A percentile compares a stretch with the other conserved stretches of the same genome.
These are phyloP conservation scores for Danielia oregonensis DNA, from an alignment of 805 yeast genomes.

Conservation along the genomic window DNA sequence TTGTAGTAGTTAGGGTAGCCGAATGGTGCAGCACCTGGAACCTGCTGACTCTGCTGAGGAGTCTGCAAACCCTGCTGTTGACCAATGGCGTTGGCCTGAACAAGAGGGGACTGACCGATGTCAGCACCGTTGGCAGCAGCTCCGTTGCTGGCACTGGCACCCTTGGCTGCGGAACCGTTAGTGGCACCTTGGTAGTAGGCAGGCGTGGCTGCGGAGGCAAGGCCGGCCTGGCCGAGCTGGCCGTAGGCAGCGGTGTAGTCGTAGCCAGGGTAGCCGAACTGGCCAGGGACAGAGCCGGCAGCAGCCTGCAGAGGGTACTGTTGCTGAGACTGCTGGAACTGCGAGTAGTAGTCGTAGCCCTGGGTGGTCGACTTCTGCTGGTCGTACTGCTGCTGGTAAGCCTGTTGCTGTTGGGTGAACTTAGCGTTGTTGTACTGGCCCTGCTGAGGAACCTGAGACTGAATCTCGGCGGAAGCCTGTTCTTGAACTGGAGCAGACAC, in stretches of 20 bases:
- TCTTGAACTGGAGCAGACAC: constrained; percentile 14
- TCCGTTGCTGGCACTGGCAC: constrained; percentile 18
- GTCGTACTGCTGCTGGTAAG: constrained; percentile 13
- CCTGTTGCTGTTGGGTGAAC: neutral
- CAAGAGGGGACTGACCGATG: constrained; percentile 32
- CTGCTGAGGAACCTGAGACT: constrained; percentile 3
- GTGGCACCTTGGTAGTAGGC: constrained; percentile 26
- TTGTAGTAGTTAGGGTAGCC: constrained; percentile 41
- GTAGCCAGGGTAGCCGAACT: constrained; percentile 42
- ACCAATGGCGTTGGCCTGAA: constrained; percentile 18
- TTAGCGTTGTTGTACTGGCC: constrained; percentile 1
- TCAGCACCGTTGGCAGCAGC: constrained; percentile 17
- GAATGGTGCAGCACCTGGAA: constrained; percentile 35
- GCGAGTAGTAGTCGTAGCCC: constrained; percentile 18
- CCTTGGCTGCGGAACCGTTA: constrained; percentile 22
- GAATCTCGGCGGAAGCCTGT: constrained; percentile 17
- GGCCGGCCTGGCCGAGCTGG: constrained; percentile 17
- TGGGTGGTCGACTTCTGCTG: constrained; percentile 12
- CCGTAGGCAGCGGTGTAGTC: constrained; percentile 38
- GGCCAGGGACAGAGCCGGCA: constrained; percentile 38
- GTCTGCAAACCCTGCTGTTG: constrained; percentile 22
- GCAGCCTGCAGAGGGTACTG: constrained; percentile 40
- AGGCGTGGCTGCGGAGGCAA: constrained; percentile 13
- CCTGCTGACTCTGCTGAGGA: constrained; percentile 28
- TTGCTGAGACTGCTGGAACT: constrained; percentile 22